A percentile compares a stretch with the other conserved stretches of the same genome.
Evolutionary conservation across 257 asterid species (phyloP).

Genomic region (Phtheirospermum japonicum): DNA sequence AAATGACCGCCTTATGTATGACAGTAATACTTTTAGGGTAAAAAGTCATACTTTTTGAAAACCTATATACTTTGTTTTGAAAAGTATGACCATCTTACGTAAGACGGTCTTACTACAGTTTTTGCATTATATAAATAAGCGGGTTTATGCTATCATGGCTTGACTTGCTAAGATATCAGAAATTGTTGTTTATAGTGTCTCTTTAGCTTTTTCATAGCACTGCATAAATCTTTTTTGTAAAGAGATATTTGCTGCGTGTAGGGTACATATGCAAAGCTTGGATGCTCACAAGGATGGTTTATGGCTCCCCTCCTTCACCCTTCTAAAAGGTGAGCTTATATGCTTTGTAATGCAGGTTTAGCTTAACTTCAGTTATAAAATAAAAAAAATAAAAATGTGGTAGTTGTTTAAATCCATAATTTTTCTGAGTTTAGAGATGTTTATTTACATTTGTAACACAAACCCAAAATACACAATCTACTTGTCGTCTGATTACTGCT

Average conservation of each 20-base stretch:
- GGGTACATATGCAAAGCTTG: conserved; percentile 84
- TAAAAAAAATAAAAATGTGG: neutral
- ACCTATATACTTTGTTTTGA: too few species aligned
- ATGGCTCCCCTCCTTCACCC: conserved; percentile 65
- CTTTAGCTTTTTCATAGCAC: neutral
- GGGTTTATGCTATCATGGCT: neutral
- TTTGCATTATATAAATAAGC: neutral
- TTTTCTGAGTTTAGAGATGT: neutral
- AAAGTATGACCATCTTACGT: too few species aligned
- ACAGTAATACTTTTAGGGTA: too few species aligned
- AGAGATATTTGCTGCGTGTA: conserved; percentile 32
- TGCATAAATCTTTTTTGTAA: conserved; percentile 20
- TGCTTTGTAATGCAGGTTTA: conserved; percentile 1
- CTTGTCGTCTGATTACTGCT: conserved; percentile 3
- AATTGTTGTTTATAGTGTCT: conserved; percentile 4
- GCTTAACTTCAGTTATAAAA: conserved; percentile 2
- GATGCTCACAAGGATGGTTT: conserved; percentile 93
- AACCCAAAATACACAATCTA: conserved; percentile 1
- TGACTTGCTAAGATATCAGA: neutral
- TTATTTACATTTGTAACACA: conserved; percentile 1
- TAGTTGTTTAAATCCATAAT: neutral
- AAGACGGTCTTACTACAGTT: neutral
- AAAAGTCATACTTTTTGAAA: too few species aligned
- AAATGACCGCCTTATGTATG: too few species aligned
- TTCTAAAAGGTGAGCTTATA: conserved; percentile 54